phyloP scores from a whole-genome alignment of 768 basidiomycete genomes.

The Clitopilus passeckerianus region DNA sequence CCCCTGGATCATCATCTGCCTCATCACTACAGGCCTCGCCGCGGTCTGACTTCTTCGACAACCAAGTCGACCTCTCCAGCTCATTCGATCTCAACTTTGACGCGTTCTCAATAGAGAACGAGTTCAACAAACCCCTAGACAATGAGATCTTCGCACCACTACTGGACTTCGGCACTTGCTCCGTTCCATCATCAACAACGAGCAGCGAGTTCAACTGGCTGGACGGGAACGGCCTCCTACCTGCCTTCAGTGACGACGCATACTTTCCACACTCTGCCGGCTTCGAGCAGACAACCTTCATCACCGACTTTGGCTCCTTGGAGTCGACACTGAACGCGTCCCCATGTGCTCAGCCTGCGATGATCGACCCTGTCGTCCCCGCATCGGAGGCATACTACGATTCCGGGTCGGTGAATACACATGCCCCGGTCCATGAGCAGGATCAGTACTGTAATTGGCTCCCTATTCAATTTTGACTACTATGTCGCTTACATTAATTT shows the following conservation, averaged over 20 bases:
- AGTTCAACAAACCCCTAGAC: slow-evolving; percentile 28
- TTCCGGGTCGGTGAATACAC: slow-evolving; percentile 1
- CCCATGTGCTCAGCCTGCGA: neutral
- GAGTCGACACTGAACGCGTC: neutral
- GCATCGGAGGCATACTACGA: slow-evolving; percentile 4
- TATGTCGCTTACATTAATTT: neutral
- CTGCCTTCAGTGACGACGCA: slow-evolving; percentile 22
- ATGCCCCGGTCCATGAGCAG: neutral
- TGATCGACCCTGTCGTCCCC: slow-evolving; percentile 13
- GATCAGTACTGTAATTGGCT: slow-evolving; percentile 1
- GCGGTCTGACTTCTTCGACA: slow-evolving; percentile 31
- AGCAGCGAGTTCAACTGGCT: slow-evolving; percentile 28
- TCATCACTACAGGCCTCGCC: slow-evolving; percentile 34
- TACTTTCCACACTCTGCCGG: slow-evolving; percentile 11
- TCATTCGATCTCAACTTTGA: slow-evolving; percentile 28
- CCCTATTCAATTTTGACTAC: neutral
- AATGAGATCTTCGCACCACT: slow-evolving; percentile 30
- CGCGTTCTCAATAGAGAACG: slow-evolving; percentile 22
- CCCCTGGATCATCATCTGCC: slow-evolving; percentile 27
- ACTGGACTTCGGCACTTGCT: slow-evolving; percentile 18
- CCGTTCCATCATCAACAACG: slow-evolving; percentile 9
- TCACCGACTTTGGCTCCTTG: slow-evolving; percentile 9
- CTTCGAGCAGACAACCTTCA: slow-evolving; percentile 13
- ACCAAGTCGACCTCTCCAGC: slow-evolving; percentile 18
- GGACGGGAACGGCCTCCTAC: slow-evolving; percentile 28